A percentile compares a stretch with the other conserved stretches of the same genome.
These are phyloP conservation scores for Colletotrichum simmondsii DNA, from an alignment of 2,329 filamentous ascomycete species.

Conservation along the genomic window DNA sequence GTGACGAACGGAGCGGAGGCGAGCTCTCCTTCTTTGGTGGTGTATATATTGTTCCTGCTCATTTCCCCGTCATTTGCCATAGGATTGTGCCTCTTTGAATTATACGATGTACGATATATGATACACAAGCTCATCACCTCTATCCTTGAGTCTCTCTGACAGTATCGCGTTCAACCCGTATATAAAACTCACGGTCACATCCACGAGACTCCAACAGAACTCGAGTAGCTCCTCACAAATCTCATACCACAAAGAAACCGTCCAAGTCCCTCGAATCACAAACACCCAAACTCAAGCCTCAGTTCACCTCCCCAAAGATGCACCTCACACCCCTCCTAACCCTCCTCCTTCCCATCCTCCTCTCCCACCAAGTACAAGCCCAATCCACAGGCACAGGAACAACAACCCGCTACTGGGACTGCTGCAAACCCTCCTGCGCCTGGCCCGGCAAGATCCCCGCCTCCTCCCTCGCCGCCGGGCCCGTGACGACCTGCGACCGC, in stretches of 20 bases:
- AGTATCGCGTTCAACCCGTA: not conserved
- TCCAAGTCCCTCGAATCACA: not conserved
- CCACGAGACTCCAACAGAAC: not conserved
- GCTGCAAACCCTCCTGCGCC: conserved; percentile 69
- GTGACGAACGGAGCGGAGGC: no score
- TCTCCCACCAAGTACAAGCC: conserved; percentile 30
- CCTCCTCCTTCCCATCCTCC: conserved; percentile 37
- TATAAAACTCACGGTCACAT: not conserved
- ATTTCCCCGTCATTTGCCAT: not conserved
- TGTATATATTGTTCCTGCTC: not conserved
- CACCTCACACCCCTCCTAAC: conserved; percentile 18
- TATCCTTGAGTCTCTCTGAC: no score
- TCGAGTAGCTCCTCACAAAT: not conserved
- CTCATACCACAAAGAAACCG: not conserved
- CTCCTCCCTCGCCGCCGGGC: conserved; percentile 44
- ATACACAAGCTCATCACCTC: not conserved
- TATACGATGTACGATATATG: not conserved
- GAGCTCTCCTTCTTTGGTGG: no score
- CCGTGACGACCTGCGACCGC: conserved; percentile 59
- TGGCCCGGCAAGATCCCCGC: conserved; percentile 59
- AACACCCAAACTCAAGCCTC: not conserved
- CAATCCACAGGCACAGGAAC: conserved; percentile 41
- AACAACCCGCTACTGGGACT: conserved; percentile 59
- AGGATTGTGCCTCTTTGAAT: not conserved
- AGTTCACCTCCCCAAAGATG: not conserved